These are phyloP conservation scores for Globisporangium nunn DNA, from an alignment of 352 stramenopile genomes.

Conservation along the genomic window DNA sequence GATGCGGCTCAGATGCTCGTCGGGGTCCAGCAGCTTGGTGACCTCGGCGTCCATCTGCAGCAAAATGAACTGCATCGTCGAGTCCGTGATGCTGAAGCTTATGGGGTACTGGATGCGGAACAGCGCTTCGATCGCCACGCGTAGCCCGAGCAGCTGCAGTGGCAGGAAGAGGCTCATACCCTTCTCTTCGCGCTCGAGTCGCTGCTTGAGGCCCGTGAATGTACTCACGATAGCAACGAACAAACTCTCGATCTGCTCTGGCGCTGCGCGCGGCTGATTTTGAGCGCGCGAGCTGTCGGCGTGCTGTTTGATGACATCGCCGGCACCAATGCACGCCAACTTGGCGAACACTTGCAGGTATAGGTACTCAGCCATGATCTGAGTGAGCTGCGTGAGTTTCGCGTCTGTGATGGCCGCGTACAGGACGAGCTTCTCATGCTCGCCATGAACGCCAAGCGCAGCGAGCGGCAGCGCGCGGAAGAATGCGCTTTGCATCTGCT, in stretches of 20 bases:
- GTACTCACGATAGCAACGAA: conserved; percentile 33
- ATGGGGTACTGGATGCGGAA: conserved; percentile 56
- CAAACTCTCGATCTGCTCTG: conserved; percentile 26
- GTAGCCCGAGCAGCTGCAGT: conserved; percentile 48
- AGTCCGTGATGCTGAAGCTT: conserved; percentile 29
- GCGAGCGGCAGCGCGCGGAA: conserved; percentile 33
- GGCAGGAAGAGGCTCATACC: conserved; percentile 34
- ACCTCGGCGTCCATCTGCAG: conserved; percentile 30
- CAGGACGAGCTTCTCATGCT: conserved; percentile 22
- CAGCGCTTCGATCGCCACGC: conserved; percentile 51
- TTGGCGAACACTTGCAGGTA: conserved; percentile 42
- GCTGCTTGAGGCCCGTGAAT: conserved; percentile 26
- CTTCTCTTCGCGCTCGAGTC: conserved; percentile 16
- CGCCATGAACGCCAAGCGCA: conserved; percentile 28
- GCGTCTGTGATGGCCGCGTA: conserved; percentile 20
- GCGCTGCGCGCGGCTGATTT: neutral
- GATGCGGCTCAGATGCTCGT: conserved; percentile 45
- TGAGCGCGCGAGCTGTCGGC: neutral
- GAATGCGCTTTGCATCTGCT: conserved; percentile 43
- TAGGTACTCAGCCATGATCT: conserved; percentile 25
- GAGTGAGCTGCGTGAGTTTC: conserved; percentile 29
- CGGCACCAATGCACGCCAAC: conserved; percentile 17
- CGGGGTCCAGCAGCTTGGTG: conserved; percentile 44
- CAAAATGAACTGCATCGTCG: conserved; percentile 38
- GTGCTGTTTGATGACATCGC: conserved; percentile 12